Base-by-base conservation (phyloP, 345 rosid genomes). In the Theobroma cacao region DNA sequence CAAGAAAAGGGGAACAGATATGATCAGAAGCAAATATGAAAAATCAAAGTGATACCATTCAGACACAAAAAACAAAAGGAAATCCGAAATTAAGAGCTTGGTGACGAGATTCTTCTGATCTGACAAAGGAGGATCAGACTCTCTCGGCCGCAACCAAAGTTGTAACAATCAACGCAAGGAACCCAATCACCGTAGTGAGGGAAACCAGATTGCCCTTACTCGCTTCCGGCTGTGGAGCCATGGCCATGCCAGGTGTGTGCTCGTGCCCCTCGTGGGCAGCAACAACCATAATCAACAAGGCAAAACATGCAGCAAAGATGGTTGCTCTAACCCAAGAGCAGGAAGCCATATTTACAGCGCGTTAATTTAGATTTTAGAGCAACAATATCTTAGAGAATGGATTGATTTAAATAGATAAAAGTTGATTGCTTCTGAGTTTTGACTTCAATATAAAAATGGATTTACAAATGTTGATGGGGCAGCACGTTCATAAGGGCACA, bases 251-350 rank as follows among this genome's bases (percentile, higher is more conserved):
- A 50, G 75, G 61, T 1, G 60, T 52, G 75, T 71, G 61, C 15
- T 71, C 20, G 76, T 73, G 76, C 12, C 76, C 76, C 48, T 31
- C 63, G 12, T 52, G 59, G 48, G 76, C 76, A 31, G 76, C 30
- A 22, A 55, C 76, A 55, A 34, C 12, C 75, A 53, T 53, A 31
- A 72, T 34, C 12, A 72, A 38, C 47, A 34, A 72, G 26, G 30
- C 62, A 55, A 72, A 33, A 52, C 75, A 72, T 50, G 33, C 76
- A 34, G 33, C 34, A 20, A 73, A 53, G 33, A 73, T 53, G 41
- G 31, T 24, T 53, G 63, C 6, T 36, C 4, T 55, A 6, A 73
- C 43, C 30, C 31, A 3, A 55, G 62, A n/a, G n/a, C n/a, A n/a
- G n/a, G n/a, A 55, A 13, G 47, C 47, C 76, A 55, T 73, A 12